phyloP scores from a whole-genome alignment of 2,329 filamentous ascomycete species.

The Didymella segeticola region DNA sequence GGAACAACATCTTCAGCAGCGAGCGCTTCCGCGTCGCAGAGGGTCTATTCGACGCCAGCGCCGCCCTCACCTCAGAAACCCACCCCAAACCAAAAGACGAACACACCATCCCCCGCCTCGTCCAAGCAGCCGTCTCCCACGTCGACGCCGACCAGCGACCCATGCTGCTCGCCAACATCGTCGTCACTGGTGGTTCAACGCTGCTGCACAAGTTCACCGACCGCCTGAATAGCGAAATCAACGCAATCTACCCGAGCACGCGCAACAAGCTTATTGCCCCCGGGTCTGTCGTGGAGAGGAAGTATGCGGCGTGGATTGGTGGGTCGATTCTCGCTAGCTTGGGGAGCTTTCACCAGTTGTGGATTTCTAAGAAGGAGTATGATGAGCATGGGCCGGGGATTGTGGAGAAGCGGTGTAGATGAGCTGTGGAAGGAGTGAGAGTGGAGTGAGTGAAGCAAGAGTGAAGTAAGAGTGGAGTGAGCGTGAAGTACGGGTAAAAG shows the following conservation, averaged over 20 bases:
- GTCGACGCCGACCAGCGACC: conserved; percentile 90
- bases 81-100: conserved; percentile 66
- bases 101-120: conserved; percentile 83
- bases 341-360: conserved; percentile 99
- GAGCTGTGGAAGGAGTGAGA: neutral
- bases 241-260: conserved; percentile 79
- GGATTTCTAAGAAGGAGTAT: conserved; percentile 97
- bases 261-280: conserved; percentile 89
- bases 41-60: conserved; percentile 87
- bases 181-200: conserved; percentile 87
- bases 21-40: conserved; percentile 88
- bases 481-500: conserved; percentile 4
- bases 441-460: no score
- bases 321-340: conserved; percentile 94
- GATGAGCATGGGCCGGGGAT: conserved; percentile 91
- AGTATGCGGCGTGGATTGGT: conserved; percentile 94
- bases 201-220: conserved; percentile 92
- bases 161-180: conserved; percentile 84
- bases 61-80: conserved; percentile 65
- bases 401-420: conserved; percentile 89
- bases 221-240: conserved; percentile 83
- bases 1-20: conserved; percentile 91
- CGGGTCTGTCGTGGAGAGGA: conserved; percentile 83
- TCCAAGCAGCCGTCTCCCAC: conserved; percentile 76
- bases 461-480: no score